Percentiles rank a stretch among this genome's conserved stretches.
phyloP scores from a whole-genome alignment of 164 flowering plant species.

The Euptelea pleiosperma region DNA sequence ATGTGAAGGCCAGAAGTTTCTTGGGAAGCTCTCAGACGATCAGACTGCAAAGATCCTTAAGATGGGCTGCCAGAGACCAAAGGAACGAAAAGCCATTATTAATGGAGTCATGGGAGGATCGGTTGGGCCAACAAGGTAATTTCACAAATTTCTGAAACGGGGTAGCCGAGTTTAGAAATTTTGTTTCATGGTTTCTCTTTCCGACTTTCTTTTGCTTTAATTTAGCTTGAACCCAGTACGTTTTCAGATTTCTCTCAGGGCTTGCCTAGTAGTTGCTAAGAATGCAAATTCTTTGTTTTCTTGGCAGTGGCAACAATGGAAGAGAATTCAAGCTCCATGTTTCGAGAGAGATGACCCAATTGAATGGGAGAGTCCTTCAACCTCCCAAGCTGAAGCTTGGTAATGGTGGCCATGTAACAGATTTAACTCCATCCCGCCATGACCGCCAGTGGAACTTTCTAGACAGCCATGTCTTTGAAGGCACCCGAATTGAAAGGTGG shows the following conservation, averaged over 20 bases:
- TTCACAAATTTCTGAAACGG: constrained; percentile 3
- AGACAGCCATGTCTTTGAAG: constrained; percentile 80
- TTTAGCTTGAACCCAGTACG: too few species aligned
- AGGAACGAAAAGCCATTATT: constrained; percentile 68
- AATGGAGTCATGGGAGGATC: constrained; percentile 68
- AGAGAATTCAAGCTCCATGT: constrained; percentile 75
- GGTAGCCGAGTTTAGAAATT: neutral
- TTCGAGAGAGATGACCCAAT: constrained; percentile 71
- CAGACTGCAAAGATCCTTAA: constrained; percentile 80
- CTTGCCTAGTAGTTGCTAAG: neutral
- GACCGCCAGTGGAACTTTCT: constrained; percentile 90
- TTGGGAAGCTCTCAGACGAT: constrained; percentile 88
- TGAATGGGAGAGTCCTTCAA: constrained; percentile 78
- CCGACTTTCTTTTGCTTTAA: neutral
- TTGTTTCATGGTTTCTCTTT: neutral
- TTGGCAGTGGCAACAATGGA: constrained; percentile 54
- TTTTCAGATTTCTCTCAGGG: too few species aligned
- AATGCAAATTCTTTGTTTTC: constrained; percentile 5
- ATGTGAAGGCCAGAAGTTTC: constrained; percentile 94
- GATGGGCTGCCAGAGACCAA: constrained; percentile 85
- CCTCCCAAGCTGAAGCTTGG: constrained; percentile 95
- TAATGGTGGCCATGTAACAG: constrained; percentile 57
- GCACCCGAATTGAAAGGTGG: constrained; percentile 78
- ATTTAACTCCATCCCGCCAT: constrained; percentile 66
- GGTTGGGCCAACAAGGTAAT: constrained; percentile 81